Base-by-base conservation (phyloP, 176 grass and related monocot genomes). In the Thinopyrum elongatum region DNA sequence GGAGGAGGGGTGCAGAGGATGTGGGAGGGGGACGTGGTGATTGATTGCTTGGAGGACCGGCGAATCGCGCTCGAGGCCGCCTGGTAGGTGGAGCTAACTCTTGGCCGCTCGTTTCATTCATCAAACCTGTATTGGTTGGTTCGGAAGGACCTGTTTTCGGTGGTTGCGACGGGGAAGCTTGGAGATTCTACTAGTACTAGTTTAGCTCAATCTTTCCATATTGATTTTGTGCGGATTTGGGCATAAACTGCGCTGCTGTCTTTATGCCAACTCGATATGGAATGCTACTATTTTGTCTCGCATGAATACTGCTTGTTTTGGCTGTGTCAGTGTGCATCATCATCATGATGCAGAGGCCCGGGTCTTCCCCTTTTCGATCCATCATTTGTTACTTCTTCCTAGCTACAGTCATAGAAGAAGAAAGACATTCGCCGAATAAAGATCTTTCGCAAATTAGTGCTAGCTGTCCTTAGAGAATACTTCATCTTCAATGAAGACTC, bases 1-100 rank as follows among this genome's bases (percentile, higher is more conserved):
- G 84, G 86, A 0, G 89, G 87, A 13, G 88, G 89, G 19, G 92
- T 96, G 84, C 97, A 96, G 90, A 75, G 97, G 88, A 99, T 99
- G 97, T 99, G 97, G 97, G 97, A 99, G 79, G 96, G 96, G 8
- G 94, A 91, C 61, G 86, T 98, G 27, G 89, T 97, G 58, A 80
- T 90, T 55, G 94, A 96, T 94, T 99, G 92, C 86, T 78, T 99
- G n/a, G 94, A 94, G 53, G 92, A 99, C 86, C 87, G 88, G 14
- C 88, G 90, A 61, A 94, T 99, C 82, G 97, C 94, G 12, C 85
- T 99, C 65, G 92, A 99, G 86, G 82, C 97, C 65, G 89, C 90
- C 8, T 99, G 94, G 97, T 99, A 92, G 87, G 91, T 88, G 83
- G 67, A 65, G 53, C 85, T 36, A 59, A 66, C 46, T 84, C 55